Percentiles rank a stretch among this genome's conserved stretches.
These are phyloP conservation scores for Leptographium procerum DNA, from an alignment of 2,329 filamentous ascomycete species.

Conservation along the genomic window DNA sequence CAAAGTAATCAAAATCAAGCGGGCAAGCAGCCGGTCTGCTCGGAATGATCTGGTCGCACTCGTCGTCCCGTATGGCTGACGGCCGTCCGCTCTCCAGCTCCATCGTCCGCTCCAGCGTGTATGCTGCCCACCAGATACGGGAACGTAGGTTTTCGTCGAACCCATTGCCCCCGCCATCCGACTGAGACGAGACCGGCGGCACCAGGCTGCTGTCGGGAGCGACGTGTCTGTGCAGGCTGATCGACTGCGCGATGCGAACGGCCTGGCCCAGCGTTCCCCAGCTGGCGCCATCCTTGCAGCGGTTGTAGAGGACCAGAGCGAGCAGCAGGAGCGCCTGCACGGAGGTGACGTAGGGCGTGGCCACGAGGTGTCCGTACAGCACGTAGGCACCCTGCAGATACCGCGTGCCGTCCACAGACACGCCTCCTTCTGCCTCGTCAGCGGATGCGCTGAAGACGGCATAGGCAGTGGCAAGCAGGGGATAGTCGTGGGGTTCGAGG, in stretches of 20 bases:
- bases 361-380: neutral
- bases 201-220: neutral
- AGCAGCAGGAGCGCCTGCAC: slow-evolving; percentile 7
- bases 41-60: slow-evolving; percentile 1
- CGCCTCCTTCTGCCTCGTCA: slow-evolving; percentile 2
- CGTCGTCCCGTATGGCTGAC: slow-evolving; percentile 5
- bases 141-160: neutral
- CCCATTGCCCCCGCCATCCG: neutral
- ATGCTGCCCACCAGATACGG: slow-evolving; percentile 6
- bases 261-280: slow-evolving; percentile 7
- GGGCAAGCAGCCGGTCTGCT: neutral
- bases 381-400: neutral
- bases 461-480: slow-evolving; percentile 1
- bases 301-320: slow-evolving; percentile 3
- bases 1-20: slow-evolving; percentile 6
- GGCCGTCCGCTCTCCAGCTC: slow-evolving; percentile 7
- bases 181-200: neutral
- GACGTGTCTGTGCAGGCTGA: slow-evolving; percentile 1
- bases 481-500: neutral
- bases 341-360: neutral
- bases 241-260: slow-evolving; percentile 4
- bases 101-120: slow-evolving; percentile 6
- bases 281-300: slow-evolving; percentile 7
- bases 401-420: neutral
- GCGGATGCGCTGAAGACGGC: slow-evolving; percentile 2